These are phyloP conservation scores for Apiotrichum mycotoxinovorans DNA, from an alignment of 1,284 basidiomycete genomes.

Conservation along the genomic window DNA sequence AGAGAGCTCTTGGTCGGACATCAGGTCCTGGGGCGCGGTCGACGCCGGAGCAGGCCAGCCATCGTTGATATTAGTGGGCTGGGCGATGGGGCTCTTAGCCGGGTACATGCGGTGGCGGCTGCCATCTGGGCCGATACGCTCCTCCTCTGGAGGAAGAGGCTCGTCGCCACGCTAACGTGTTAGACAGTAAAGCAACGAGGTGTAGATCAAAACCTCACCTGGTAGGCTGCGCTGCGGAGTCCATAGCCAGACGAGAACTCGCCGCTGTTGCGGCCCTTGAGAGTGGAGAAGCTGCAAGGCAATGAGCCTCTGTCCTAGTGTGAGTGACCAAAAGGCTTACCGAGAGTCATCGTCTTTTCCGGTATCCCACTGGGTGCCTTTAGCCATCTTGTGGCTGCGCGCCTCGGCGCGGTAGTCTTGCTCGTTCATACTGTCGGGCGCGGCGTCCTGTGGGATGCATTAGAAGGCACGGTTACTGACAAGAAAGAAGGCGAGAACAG, in stretches of 20 bases:
- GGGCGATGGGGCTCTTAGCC: conserved; percentile 22
- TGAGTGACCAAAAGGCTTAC: background rate
- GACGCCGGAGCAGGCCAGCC: conserved; percentile 25
- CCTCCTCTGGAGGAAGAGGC: conserved; percentile 22
- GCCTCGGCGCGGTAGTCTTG: background rate
- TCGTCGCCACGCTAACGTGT: background rate
- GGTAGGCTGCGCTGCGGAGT: background rate
- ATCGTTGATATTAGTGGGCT: conserved; percentile 24
- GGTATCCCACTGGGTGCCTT: too few relatives aligned
- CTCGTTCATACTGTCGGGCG: background rate
- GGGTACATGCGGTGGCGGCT: conserved; percentile 33
- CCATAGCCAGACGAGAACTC: conserved; percentile 26
- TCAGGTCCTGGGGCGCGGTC: background rate
- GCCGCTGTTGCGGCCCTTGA: background rate
- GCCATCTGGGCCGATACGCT: conserved; percentile 23
- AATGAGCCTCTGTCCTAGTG: too few relatives aligned
- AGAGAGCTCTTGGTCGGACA: too few relatives aligned
- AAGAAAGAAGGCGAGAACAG: too few relatives aligned
- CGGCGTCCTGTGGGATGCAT: too few relatives aligned
- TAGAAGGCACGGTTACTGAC: too few relatives aligned
- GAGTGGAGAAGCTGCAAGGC: background rate
- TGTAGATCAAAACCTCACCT: background rate
- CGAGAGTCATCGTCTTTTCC: too few relatives aligned
- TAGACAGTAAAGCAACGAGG: background rate
- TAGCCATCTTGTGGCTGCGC: too few relatives aligned